phyloP scores from a whole-genome alignment of 345 rosid species.

The Citrus cavaleriei region DNA sequence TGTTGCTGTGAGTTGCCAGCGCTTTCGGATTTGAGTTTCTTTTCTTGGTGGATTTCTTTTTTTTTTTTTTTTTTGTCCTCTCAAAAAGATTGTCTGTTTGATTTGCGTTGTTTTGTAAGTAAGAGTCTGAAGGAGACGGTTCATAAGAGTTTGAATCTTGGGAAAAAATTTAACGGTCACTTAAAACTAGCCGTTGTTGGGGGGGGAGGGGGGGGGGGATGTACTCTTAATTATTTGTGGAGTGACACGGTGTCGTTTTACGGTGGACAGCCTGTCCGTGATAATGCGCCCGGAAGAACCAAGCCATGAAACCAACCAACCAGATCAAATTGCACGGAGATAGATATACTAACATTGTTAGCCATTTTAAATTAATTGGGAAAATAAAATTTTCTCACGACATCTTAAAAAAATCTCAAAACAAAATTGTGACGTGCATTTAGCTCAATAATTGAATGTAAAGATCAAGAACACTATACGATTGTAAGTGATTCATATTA shows the following conservation, averaged over 20 bases:
- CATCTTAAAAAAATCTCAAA: too few species aligned
- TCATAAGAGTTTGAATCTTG: slow-evolving; percentile 18
- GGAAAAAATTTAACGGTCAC: slow-evolving; percentile 36
- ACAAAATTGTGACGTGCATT: too few species aligned
- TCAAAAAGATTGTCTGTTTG: neutral
- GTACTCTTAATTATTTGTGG: neutral
- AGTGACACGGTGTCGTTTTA: slow-evolving; percentile 23
- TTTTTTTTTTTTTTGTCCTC: too few species aligned
- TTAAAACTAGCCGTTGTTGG: slow-evolving; percentile 50
- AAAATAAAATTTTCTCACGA: too few species aligned
- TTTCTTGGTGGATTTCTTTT: too few species aligned
- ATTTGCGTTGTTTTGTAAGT: neutral
- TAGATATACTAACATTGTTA: neutral
- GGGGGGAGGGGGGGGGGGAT: too few species aligned
- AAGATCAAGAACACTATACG: neutral
- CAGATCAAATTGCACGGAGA: neutral
- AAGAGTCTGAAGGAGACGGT: neutral
- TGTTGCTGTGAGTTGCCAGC: slow-evolving; percentile 25
- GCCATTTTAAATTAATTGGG: too few species aligned
- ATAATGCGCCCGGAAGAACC: too few species aligned
- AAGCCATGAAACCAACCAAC: too few species aligned
- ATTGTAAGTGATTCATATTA: neutral
- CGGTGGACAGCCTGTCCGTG: neutral
- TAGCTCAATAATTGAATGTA: neutral
- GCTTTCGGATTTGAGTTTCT: slow-evolving; percentile 2